Base-by-base conservation (phyloP, 73 alveolate species). In the Paramecium octaurelia region DNA sequence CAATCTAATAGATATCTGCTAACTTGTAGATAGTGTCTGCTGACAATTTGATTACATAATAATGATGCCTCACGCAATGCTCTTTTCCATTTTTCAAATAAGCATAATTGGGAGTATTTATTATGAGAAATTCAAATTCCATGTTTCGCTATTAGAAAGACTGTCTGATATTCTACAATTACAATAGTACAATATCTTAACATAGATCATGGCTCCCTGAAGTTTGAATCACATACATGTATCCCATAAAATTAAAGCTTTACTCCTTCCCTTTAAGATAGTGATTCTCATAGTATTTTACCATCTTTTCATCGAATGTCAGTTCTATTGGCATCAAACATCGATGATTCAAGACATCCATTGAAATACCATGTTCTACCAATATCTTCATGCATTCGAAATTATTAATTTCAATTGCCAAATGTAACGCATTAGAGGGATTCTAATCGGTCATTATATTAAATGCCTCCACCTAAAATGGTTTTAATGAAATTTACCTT, bases 371-470 rank as follows among this genome's bases (percentile, higher is more conserved):
- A 75, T 75, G 64, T 20, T 75, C 36, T 75, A 75, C 14, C 11
- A 75, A 38, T 5, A 75, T 75, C 6, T 75, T 8, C 21, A 75
- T 75, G 10, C 88, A 75, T 31, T 38, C 12, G 35, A 38, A 20
- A 38, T 75, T 75, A 23, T 75, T 42, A 21, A 29, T 29, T 18
- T 75, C 88, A 3, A 20, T 75, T 29, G 88, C 64, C 38, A 75
- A 75, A 75, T 75, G 88, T 12, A 75, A 42, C 38, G 88, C 88
- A 75, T 75, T 75, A 20, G 88, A 75, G 4, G 88, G 88, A 35
- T 38, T 35, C 35, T 75, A 29, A 6, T 38, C 21, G 36, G 88
- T 75, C 88, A 75, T 75, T 38, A 36, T 34, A 34, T 75, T 75
- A 38, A 75, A 42, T 4, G 18, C 68, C 38, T 75, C 68, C 4